Conservation (phyloP, 805 yeast genomes). For the Wickerhamomyces chambardii region DNA sequence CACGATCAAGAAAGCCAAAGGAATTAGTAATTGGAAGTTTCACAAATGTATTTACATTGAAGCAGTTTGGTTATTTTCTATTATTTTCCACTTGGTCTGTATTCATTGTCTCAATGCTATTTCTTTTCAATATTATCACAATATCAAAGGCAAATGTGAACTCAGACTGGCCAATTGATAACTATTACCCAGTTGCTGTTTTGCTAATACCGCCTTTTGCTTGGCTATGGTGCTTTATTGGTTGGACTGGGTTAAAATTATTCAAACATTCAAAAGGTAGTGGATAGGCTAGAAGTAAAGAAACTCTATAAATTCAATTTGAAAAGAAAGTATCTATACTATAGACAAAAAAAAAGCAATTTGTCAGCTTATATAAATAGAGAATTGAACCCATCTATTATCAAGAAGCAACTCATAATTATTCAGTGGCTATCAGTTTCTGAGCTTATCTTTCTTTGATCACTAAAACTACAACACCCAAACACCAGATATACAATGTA, state of each 20-base stretch:
- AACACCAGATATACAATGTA: not conserved
- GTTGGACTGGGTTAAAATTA: slow-evolving; percentile 77
- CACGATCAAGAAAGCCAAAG: not conserved
- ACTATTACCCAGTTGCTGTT: slow-evolving; percentile 26
- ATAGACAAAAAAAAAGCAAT: too few relatives aligned
- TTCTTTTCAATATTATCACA: slow-evolving; percentile 4
- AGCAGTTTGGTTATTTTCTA: slow-evolving; percentile 4
- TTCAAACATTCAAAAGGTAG: slow-evolving; percentile 74
- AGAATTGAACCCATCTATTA: too few relatives aligned
- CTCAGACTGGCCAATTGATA: slow-evolving; percentile 22
- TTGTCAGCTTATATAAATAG: too few relatives aligned
- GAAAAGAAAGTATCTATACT: too few relatives aligned
- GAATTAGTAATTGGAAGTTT: not conserved
- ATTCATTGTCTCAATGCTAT: slow-evolving; percentile 4
- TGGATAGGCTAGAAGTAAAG: too few relatives aligned
- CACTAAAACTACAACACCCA: not conserved
- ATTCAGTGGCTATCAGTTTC: too few relatives aligned
- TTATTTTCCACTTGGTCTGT: slow-evolving; percentile 5
- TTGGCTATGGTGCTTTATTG: slow-evolving; percentile 65
- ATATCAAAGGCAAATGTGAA: slow-evolving; percentile 7
- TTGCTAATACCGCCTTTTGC: slow-evolving; percentile 24
- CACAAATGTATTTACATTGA: not conserved
- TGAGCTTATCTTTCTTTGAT: too few relatives aligned
- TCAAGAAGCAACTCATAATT: too few relatives aligned
- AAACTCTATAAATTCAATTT: too few relatives aligned